Percentiles rank a stretch among this genome's conserved stretches.
These are phyloP conservation scores for Rhynchospora breviuscula DNA, from an alignment of 176 grass and related monocot genomes.

Conservation along the genomic window DNA sequence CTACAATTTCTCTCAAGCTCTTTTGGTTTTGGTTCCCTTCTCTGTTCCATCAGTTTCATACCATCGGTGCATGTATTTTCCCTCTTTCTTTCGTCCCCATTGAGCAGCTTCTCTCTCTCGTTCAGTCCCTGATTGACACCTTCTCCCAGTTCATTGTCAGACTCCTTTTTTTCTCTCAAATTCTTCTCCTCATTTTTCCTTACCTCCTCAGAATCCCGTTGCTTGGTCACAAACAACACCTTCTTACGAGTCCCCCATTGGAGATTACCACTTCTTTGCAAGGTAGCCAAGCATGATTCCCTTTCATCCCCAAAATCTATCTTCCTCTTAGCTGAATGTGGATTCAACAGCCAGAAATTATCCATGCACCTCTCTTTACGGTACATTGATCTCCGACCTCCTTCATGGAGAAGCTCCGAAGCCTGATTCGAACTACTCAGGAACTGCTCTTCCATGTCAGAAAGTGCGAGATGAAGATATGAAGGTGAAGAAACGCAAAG, in stretches of 20 bases:
- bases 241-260: conserved; percentile 50
- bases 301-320: not conserved
- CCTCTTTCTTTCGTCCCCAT: not conserved
- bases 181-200: not conserved
- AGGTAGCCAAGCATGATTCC: conserved; percentile 36
- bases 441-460: conserved; percentile 75
- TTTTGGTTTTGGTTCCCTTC: conserved; percentile 6
- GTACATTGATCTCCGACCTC: conserved; percentile 26
- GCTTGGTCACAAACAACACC: conserved; percentile 38
- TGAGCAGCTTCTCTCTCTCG: conserved; percentile 11
- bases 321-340: conserved; percentile 33
- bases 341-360: conserved; percentile 47
- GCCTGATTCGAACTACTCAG: conserved; percentile 72
- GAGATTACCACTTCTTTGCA: conserved; percentile 29
- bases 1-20: conserved; percentile 22
- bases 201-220: conserved; percentile 30
- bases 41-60: conserved; percentile 4
- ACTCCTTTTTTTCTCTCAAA: conserved; percentile 8
- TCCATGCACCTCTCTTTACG: conserved; percentile 37
- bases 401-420: conserved; percentile 36
- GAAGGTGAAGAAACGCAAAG: not conserved
- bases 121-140: conserved; percentile 39
- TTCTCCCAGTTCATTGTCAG: conserved; percentile 2
- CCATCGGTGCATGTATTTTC: not conserved
- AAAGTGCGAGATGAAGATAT: conserved; percentile 29